A percentile compares a stretch with the other conserved stretches of the same genome.
Conservation (phyloP, 164 flowering plant species). For the Warburgia ugandensis region DNA sequence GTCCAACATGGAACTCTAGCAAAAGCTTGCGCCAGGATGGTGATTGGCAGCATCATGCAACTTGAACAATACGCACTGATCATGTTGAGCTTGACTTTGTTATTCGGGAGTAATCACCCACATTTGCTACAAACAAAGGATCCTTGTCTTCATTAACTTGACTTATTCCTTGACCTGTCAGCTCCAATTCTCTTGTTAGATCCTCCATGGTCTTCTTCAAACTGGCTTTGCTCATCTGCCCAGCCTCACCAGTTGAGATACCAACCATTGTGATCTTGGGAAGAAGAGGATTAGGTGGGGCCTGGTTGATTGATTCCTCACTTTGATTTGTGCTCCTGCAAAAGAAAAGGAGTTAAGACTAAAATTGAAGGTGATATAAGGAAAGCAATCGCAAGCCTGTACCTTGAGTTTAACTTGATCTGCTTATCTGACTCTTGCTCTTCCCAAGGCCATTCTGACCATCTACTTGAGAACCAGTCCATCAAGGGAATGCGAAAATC, state of each 20-base stretch:
- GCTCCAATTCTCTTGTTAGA: conserved; percentile 65
- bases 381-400: background rate
- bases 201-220: conserved; percentile 83
- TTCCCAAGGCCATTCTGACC: conserved; percentile 23
- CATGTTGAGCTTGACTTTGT: conserved; percentile 44
- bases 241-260: conserved; percentile 64
- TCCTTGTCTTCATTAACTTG: conserved; percentile 49
- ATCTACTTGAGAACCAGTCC: conserved; percentile 47
- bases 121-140: conserved; percentile 92
- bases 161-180: conserved; percentile 29
- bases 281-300: conserved; percentile 46
- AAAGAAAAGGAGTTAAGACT: background rate
- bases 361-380: background rate
- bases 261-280: conserved; percentile 97
- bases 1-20: too few relatives aligned
- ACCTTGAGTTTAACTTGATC: conserved; percentile 28
- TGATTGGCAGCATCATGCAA: too few relatives aligned
- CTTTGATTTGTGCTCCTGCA: conserved; percentile 16
- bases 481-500: conserved; percentile 50
- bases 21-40: too few relatives aligned
- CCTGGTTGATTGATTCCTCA: conserved; percentile 17
- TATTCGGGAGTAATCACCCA: conserved; percentile 58
- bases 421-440: conserved; percentile 14
- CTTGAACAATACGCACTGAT: too few relatives aligned
- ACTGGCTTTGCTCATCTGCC: conserved; percentile 60